Percentiles rank a stretch among this genome's conserved stretches.
Evolutionary conservation across 1,284 basidiomycete species (phyloP).

Genomic region (Apiotrichum siamense): DNA sequence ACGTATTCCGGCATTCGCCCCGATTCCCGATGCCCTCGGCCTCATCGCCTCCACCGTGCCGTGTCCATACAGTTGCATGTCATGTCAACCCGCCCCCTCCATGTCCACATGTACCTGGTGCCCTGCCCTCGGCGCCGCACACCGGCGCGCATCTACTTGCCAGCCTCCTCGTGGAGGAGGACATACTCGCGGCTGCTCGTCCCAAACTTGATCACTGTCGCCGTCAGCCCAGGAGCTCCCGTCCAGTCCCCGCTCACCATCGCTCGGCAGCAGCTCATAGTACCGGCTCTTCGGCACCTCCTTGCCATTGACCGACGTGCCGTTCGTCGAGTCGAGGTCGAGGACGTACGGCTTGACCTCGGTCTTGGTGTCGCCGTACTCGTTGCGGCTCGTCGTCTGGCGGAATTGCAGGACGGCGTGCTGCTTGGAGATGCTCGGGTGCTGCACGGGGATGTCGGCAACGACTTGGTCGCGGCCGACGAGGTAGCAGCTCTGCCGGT

Average conservation of each 20-base stretch:
- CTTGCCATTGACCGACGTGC: slow-evolving; percentile 82
- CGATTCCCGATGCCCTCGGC: too few species aligned
- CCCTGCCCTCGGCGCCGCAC: too few species aligned
- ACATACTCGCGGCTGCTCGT: slow-evolving; percentile 83
- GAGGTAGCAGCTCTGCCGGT: slow-evolving; percentile 88
- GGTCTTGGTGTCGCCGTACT: slow-evolving; percentile 72
- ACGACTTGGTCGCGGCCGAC: slow-evolving; percentile 80
- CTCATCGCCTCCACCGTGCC: too few species aligned
- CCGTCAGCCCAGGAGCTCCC: neutral
- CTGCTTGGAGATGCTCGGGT: slow-evolving; percentile 97
- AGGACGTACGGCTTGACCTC: slow-evolving; percentile 90
- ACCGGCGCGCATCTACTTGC: too few species aligned
- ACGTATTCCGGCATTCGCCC: too few species aligned
- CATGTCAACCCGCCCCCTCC: too few species aligned
- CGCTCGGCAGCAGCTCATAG: slow-evolving; percentile 79
- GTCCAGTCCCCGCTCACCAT: slow-evolving; percentile 57
- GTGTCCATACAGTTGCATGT: too few species aligned
- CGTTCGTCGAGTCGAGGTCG: slow-evolving; percentile 94
- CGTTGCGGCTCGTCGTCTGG: slow-evolving; percentile 75
- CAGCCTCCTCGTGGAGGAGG: slow-evolving; percentile 70
- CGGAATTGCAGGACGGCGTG: slow-evolving; percentile 96
- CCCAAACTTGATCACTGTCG: slow-evolving; percentile 90
- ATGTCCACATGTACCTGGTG: too few species aligned
- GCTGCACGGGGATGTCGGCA: slow-evolving; percentile 83
- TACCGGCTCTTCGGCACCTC: slow-evolving; percentile 79